Evolutionary conservation across 805 yeast species (phyloP), one percentile per base, ranked within the genome.

Genomic region (Candida vartiovaarae): DNA sequence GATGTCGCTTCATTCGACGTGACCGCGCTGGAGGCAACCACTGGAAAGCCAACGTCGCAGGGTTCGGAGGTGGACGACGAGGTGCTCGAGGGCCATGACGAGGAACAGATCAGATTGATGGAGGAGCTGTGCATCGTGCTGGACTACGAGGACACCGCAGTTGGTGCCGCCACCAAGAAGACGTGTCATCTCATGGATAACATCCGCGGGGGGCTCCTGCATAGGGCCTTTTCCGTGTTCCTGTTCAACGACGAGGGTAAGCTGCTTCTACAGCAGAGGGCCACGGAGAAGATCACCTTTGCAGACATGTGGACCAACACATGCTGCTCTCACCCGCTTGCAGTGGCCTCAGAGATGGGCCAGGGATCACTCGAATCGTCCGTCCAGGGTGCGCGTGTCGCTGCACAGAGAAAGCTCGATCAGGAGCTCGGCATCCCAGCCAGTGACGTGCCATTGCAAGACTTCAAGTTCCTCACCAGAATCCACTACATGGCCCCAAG

Each of bases 251-350:
- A 76, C 24, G 77, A 85, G 37, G 80, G 80, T 46, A 74, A 84
- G 64, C 73, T 93, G 49, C 72, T 93, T 46, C 71, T 93, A 53
- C 99, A 93, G 68, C 97, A 91, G 68, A 80, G 99, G 55, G 98
- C 99, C 0, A 80, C 81, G 40, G 98, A 93, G 62, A 93, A 93
- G 64, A 93, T 93, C 67, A 93, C 99, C 1, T 93, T 93, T 65
- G 95, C 98, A 1, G 80, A 80, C 46, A 80, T 90, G 83, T 93
- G 99, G 99, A 93, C 99, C 26, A 93, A 93, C 64, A 93, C 99
- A 2, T 93, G 99, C 67, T 93, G 99, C 64, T 90, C 98, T 1
- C 99, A 93, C 63, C 99, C 99, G 8, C 71, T 93, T 42, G 88
- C 96, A 43, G 78, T 88, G 32, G 75, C 81, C 33, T 68, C 78